A percentile compares a stretch with the other conserved stretches of the same genome.
Conservation (phyloP, 768 basidiomycete genomes). For the Neoboletus magnificus region DNA sequence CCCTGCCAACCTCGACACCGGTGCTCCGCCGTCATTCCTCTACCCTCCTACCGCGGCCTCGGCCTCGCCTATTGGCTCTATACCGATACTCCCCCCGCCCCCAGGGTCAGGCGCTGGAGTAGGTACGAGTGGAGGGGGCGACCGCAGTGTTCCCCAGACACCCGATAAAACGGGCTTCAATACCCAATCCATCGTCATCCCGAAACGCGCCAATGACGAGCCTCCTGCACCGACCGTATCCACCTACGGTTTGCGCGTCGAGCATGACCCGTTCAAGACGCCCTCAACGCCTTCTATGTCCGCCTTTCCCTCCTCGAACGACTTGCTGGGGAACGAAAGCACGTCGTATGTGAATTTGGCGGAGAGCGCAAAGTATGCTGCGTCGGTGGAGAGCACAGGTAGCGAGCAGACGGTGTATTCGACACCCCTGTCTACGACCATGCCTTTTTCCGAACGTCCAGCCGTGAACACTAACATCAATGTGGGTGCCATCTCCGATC, state of each 20-base stretch:
- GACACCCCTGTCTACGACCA: conserved; percentile 3
- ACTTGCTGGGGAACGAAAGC: conserved; percentile 4
- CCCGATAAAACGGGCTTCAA: conserved; percentile 26
- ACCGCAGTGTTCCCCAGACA: background rate
- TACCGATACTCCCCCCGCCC: conserved; percentile 15
- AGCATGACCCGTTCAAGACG: conserved; percentile 28
- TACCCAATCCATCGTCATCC: conserved; percentile 23
- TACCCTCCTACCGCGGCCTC: conserved; percentile 23
- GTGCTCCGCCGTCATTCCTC: conserved; percentile 15
- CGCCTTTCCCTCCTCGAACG: conserved; percentile 24
- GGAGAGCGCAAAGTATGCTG: background rate
- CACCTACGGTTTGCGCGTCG: conserved; percentile 2
- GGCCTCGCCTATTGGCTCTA: background rate
- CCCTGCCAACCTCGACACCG: conserved; percentile 14
- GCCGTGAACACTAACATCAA: background rate
- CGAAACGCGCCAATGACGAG: conserved; percentile 28
- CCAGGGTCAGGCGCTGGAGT: conserved; percentile 1
- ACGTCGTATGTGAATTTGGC: background rate
- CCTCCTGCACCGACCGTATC: conserved; percentile 27
- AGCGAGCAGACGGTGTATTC: conserved; percentile 21
- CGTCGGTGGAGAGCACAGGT: conserved; percentile 7
- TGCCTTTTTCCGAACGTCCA: conserved; percentile 4
- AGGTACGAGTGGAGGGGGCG: background rate
- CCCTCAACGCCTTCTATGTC: conserved; percentile 30
- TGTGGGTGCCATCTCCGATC: no score